Percentiles rank a stretch among this genome's conserved stretches.
Evolutionary conservation across 2,329 filamentous ascomycete species (phyloP).

Genomic region (Elsinoe perseae): DNA sequence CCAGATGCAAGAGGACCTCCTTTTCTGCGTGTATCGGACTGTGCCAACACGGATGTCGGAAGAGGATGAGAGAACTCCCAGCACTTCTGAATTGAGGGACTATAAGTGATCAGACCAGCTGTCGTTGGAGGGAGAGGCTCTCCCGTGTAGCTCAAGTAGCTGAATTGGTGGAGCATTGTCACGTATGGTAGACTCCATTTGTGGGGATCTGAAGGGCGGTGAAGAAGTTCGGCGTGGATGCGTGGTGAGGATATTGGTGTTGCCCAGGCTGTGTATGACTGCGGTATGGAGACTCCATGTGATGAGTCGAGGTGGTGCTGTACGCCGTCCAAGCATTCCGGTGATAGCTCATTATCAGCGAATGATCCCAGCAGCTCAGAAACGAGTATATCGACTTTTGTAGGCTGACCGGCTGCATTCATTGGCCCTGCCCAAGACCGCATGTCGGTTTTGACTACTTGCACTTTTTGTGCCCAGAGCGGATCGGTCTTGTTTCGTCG

Average conservation of each 20-base stretch:
- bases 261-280: constrained; percentile 86
- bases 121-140: constrained; percentile 6
- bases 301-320: constrained; percentile 75
- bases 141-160: constrained; percentile 65
- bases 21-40: constrained; percentile 47
- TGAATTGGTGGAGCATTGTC: constrained; percentile 81
- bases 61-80: constrained; percentile 78
- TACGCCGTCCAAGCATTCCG: constrained; percentile 92
- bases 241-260: constrained; percentile 87
- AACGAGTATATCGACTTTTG: constrained; percentile 81
- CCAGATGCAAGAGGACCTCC: constrained; percentile 59
- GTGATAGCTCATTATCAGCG: constrained; percentile 92
- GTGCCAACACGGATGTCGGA: constrained; percentile 50
- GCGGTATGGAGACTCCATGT: constrained; percentile 86
- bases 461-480: constrained; percentile 70
- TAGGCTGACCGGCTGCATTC: constrained; percentile 44
- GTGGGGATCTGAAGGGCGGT: constrained; percentile 55
- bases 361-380: constrained; percentile 94
- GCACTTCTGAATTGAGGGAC: constrained; percentile 57
- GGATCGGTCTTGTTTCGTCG: constrained; percentile 66
- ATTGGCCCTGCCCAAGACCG: constrained; percentile 84
- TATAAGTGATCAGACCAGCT: neutral
- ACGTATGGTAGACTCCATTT: constrained; percentile 92
- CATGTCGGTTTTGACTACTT: constrained; percentile 94
- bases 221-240: constrained; percentile 70